Base-by-base conservation (phyloP, 768 basidiomycete genomes). In the Panellus pusillus region DNA sequence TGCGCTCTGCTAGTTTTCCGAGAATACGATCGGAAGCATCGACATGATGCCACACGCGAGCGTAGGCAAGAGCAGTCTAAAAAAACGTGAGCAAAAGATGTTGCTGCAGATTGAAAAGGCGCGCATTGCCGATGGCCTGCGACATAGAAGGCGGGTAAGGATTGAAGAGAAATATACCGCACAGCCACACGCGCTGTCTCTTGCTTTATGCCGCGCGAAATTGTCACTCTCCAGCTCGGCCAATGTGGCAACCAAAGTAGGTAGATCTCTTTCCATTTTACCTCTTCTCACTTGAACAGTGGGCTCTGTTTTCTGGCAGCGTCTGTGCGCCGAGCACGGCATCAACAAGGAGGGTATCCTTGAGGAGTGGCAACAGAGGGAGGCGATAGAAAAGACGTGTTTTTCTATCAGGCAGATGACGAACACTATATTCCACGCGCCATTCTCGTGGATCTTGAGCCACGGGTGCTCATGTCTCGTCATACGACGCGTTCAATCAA, bases 331-430 rank as follows among this genome's bases (percentile, higher is more conserved):
- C 15, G 97, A 99, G 72, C 97, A 99, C 70, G 97, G 97, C 15
- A 98, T 99, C 75, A 94, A 83, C 69, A 88, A 89, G 53, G 90
- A 95, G 62, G 97, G 97, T 27, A 92, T 93, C 54, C 84, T 98
- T 43, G 95, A 98, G 69, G 95, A 98, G 58, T 96, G 93, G 94
- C 95, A 6, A 91, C 88, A 1, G 93, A 95, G 63, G 91, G 91
- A 17, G 92, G 92, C 9, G 97, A 99, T 72, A 80, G 97, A 63
- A 99, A 98, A 67, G 97, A 99, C 72, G 96, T 97, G 24, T 99
- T 99, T 74, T 99, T 99, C 75, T 98, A 99, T 69, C 96, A 98
- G 70, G 97, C 97, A n/a, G 97, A 99, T 68, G 97, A 99, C 65
- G 97, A 98, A 69, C 95, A 97, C 65, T 99, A 98, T 70, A 95